Percentiles rank a stretch among this genome's conserved stretches.
Conservation (phyloP, 495 filamentous ascomycete genomes). For the Bacidia rubella region DNA sequence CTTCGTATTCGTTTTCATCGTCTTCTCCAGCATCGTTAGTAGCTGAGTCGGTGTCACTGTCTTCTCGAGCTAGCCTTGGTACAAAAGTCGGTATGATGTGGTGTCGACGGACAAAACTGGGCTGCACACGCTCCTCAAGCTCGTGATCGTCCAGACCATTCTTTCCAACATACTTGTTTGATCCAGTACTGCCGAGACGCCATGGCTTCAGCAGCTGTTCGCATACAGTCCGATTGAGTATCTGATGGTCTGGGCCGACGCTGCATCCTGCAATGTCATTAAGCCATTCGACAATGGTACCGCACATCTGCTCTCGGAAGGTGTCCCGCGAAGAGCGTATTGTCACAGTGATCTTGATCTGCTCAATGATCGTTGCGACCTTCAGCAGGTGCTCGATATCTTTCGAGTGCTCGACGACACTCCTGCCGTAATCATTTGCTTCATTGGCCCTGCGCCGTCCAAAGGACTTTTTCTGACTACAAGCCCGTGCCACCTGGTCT, state of each 20-base stretch:
- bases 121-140: constrained; percentile 16
- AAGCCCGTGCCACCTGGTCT: constrained; percentile 80
- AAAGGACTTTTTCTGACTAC: constrained; percentile 53
- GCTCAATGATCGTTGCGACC: constrained; percentile 73
- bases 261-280: constrained; percentile 83
- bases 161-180: constrained; percentile 68
- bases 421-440: constrained; percentile 74
- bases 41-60: constrained; percentile 36
- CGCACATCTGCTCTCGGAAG: constrained; percentile 96
- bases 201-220: constrained; percentile 81
- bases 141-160: constrained; percentile 81
- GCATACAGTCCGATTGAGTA: constrained; percentile 69
- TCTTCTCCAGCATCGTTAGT: constrained; percentile 36
- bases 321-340: constrained; percentile 88
- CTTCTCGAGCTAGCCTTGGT: constrained; percentile 26
- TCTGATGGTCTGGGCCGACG: constrained; percentile 63
- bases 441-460: constrained; percentile 69
- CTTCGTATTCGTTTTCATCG: constrained; percentile 28
- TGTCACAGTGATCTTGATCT: constrained; percentile 91
- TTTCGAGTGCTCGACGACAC: constrained; percentile 60
- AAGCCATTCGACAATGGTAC: constrained; percentile 94
- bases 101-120: constrained; percentile 1
- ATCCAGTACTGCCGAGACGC: constrained; percentile 74
- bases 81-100: constrained; percentile 20
- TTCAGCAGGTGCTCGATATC: constrained; percentile 57